phyloP scores from a whole-genome alignment of 2,329 filamentous ascomycete genomes.

The Grosmannia huntii region DNA sequence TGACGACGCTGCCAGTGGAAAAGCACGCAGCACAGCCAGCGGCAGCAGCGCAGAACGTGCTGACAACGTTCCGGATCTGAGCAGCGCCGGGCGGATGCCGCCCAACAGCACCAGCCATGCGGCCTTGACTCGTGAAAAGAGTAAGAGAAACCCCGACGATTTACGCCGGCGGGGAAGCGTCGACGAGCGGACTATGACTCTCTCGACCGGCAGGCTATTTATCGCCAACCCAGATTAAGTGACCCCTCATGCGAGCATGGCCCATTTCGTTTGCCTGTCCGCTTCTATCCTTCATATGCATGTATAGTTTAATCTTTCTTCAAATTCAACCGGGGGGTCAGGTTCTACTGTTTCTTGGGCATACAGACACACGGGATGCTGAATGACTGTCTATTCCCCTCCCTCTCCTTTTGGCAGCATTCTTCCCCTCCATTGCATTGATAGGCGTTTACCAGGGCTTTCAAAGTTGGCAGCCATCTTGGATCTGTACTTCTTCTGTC shows the following conservation, averaged over 20 bases:
- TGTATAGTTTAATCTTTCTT: background rate
- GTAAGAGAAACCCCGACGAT: conserved; percentile 56
- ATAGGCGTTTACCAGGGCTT: background rate
- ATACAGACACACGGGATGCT: background rate
- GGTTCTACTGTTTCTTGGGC: background rate
- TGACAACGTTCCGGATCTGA: conserved; percentile 47
- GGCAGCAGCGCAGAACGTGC: conserved; percentile 47
- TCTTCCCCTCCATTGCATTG: background rate
- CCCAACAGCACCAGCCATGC: conserved; percentile 46
- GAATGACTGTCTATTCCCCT: background rate
- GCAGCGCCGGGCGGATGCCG: conserved; percentile 34
- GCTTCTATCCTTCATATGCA: background rate
- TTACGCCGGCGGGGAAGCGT: conserved; percentile 67
- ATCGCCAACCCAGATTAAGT: conserved; percentile 71
- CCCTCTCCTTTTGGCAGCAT: background rate
- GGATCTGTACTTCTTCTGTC: background rate
- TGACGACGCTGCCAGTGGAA: conserved; percentile 33
- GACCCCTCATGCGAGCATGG: background rate
- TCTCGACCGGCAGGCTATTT: conserved; percentile 61
- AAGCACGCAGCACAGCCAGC: conserved; percentile 37
- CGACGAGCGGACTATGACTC: conserved; percentile 68
- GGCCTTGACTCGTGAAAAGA: conserved; percentile 49
- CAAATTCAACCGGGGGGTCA: background rate
- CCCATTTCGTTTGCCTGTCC: background rate
- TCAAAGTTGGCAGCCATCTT: background rate